phyloP scores from a whole-genome alignment of 1,284 basidiomycete species.

The Fomitopsis schrenkii region DNA sequence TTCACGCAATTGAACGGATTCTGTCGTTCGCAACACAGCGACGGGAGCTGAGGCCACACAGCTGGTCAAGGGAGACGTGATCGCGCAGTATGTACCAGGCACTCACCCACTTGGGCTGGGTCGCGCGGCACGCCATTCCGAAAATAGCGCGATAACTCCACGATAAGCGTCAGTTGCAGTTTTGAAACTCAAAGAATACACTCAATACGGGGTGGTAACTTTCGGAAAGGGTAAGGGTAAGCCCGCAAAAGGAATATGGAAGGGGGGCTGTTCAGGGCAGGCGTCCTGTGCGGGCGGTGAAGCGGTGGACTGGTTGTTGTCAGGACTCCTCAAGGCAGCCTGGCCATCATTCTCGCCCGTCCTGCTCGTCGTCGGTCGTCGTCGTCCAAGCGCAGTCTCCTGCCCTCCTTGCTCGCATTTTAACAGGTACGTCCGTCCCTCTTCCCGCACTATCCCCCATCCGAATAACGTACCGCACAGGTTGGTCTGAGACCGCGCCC shows the following conservation, averaged over 20 bases:
- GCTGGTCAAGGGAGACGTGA: not conserved
- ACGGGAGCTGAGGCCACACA: not conserved
- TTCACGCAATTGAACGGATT: not conserved
- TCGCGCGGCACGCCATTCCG: not conserved
- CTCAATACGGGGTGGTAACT: not conserved
- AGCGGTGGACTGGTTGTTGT: conserved; percentile 17
- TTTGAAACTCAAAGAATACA: not conserved
- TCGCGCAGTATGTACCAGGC: not conserved
- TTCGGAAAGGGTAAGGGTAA: not conserved
- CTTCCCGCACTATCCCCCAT: not conserved
- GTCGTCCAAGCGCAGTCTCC: conserved; percentile 13
- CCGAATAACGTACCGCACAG: conserved; percentile 8
- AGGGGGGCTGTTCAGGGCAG: conserved; percentile 22
- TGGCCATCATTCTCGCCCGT: conserved; percentile 17
- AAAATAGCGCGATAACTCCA: not conserved
- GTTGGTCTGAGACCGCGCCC: conserved; percentile 11
- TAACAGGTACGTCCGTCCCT: conserved; percentile 9
- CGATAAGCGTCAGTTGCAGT: not conserved
- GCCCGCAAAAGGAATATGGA: not conserved
- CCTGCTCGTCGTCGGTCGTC: conserved; percentile 11
- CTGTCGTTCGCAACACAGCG: not conserved
- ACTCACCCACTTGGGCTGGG: not conserved
- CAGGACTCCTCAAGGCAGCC: conserved; percentile 23
- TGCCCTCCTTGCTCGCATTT: conserved; percentile 4
- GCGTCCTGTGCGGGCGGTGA: conserved; percentile 22